Conservation (phyloP, 257 asterid species). For the Fraxinus quadrangulata region DNA sequence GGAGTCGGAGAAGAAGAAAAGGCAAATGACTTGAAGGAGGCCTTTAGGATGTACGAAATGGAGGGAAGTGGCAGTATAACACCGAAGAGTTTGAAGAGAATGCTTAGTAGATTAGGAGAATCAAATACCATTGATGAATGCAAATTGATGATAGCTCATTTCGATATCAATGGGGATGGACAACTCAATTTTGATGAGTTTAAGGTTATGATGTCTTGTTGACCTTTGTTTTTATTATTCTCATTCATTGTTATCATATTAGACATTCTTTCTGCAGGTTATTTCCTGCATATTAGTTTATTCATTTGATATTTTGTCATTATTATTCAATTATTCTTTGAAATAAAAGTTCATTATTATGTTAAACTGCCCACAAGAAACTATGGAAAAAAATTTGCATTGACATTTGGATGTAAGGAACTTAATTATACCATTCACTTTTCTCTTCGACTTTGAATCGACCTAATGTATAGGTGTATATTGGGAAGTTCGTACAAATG, state of each 20-base stretch:
- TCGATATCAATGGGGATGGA: constrained; percentile 65
- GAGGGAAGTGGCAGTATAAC: constrained; percentile 64
- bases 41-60: constrained; percentile 56
- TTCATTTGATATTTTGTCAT: not conserved
- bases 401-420: too few relatives aligned
- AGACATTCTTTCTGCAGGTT: not conserved
- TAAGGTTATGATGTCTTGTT: constrained; percentile 50
- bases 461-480: too few relatives aligned
- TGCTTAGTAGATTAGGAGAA: constrained; percentile 62
- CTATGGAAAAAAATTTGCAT: not conserved
- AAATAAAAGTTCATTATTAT: not conserved
- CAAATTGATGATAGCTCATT: constrained; percentile 46
- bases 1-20: constrained; percentile 52
- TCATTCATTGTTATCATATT: not conserved
- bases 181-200: constrained; percentile 63
- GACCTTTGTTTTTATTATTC: not conserved
- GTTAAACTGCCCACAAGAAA: not conserved
- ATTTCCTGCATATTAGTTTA: not conserved
- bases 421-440: too few relatives aligned
- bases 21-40: constrained; percentile 44
- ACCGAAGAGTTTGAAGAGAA: constrained; percentile 55
- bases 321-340: not conserved
- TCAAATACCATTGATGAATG: constrained; percentile 47
- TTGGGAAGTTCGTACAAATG: too few relatives aligned
- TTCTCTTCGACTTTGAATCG: too few relatives aligned